These are phyloP conservation scores for Lotus japonicus DNA, from an alignment of 306 rosid species.

Conservation along the genomic window DNA sequence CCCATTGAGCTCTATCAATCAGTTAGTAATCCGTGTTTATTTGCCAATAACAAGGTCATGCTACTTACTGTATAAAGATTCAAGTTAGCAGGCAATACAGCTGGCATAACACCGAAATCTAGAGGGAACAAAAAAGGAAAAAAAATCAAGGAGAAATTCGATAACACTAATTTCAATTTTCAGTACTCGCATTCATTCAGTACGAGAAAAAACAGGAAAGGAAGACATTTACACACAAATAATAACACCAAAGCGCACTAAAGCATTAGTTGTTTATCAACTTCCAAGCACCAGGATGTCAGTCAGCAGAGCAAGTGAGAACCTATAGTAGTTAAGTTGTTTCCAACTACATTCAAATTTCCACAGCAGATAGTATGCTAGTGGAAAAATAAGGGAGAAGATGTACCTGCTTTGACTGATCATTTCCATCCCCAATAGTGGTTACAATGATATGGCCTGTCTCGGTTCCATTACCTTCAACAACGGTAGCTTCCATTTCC, in stretches of 20 bases:
- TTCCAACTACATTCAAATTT: background rate
- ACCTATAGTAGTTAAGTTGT: background rate
- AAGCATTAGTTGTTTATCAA: slow-evolving; percentile 1
- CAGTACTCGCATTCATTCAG: background rate
- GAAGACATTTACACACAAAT: background rate
- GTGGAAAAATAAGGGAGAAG: background rate
- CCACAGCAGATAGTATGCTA: background rate
- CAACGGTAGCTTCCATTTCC: slow-evolving; percentile 77
- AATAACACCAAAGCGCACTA: background rate
- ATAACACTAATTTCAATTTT: background rate
- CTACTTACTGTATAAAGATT: background rate
- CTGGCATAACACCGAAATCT: slow-evolving; percentile 8
- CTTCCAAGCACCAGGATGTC: slow-evolving; percentile 5
- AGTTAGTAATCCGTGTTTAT: background rate
- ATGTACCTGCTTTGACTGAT: slow-evolving; percentile 76
- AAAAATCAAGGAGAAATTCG: background rate
- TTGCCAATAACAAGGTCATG: background rate
- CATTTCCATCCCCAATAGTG: slow-evolving; percentile 81
- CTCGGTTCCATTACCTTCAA: slow-evolving; percentile 88
- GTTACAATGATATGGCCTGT: slow-evolving; percentile 87
- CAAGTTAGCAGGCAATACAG: background rate
- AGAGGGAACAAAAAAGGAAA: background rate
- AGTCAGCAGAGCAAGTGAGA: background rate
- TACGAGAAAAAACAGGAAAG: background rate
- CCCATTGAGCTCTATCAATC: background rate